Evolutionary conservation across 306 rosid genomes (phyloP).

Genomic region (Prunus persica): DNA sequence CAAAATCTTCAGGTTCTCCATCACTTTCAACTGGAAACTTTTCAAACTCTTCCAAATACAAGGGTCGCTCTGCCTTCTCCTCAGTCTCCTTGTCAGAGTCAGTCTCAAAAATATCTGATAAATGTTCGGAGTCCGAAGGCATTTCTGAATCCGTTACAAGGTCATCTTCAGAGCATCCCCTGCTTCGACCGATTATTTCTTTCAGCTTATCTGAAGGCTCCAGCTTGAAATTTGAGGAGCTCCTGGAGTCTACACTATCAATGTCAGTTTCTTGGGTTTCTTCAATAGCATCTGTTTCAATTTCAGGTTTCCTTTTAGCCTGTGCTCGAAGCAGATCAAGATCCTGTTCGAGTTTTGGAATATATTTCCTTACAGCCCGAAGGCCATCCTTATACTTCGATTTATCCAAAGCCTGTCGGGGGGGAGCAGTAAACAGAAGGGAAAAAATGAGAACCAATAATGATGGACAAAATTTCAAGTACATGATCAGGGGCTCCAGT

Average conservation of each 20-base stretch:
- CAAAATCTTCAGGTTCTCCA: conserved; percentile 55
- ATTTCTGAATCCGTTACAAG: conserved; percentile 40
- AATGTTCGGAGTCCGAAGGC: conserved; percentile 55
- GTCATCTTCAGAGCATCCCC: conserved; percentile 40
- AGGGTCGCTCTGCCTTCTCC: conserved; percentile 51
- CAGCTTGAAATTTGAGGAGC: conserved; percentile 32
- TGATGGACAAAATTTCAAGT: neutral
- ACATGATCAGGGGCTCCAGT: neutral
- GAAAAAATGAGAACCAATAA: neutral
- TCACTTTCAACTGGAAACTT: conserved; percentile 50
- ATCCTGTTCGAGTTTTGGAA: conserved; percentile 79
- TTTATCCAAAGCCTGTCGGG: conserved; percentile 85
- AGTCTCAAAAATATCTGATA: conserved; percentile 73
- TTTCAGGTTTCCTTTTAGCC: conserved; percentile 38
- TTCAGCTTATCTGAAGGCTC: conserved; percentile 35
- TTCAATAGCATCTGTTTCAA: conserved; percentile 32
- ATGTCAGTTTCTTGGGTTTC: conserved; percentile 35
- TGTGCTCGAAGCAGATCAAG: conserved; percentile 74
- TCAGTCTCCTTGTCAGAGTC: conserved; percentile 56
- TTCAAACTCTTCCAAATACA: conserved; percentile 72
- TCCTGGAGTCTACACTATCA: conserved; percentile 25
- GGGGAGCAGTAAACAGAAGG: conserved; percentile 14
- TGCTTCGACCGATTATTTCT: conserved; percentile 32
- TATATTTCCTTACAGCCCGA: conserved; percentile 73
- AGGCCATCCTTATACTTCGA: conserved; percentile 86